Percentiles rank a stretch among this genome's conserved stretches.
Conservation (phyloP, 164 flowering plant genomes). For the Macadamia integrifolia region DNA sequence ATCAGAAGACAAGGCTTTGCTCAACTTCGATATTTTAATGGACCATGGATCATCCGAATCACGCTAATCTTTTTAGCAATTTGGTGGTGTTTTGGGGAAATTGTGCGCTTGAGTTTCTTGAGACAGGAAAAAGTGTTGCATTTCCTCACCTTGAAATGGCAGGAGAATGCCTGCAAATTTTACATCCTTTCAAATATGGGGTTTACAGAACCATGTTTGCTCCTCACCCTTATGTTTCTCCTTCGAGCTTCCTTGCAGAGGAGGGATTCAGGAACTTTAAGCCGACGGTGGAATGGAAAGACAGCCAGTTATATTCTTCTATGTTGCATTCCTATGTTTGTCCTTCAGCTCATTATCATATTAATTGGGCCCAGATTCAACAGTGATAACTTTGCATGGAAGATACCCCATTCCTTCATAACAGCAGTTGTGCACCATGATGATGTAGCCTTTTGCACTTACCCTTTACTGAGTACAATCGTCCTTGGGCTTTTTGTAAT, state of each 20-base stretch:
- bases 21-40: slow-evolving; percentile 73
- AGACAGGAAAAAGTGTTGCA: slow-evolving; percentile 49
- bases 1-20: slow-evolving; percentile 38
- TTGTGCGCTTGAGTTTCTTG: slow-evolving; percentile 56
- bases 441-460: slow-evolving; percentile 58
- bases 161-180: slow-evolving; percentile 72
- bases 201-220: slow-evolving; percentile 92
- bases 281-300: slow-evolving; percentile 66
- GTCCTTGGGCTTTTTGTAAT: slow-evolving; percentile 63
- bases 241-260: slow-evolving; percentile 75
- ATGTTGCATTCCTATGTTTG: slow-evolving; percentile 66
- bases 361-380: slow-evolving; percentile 52
- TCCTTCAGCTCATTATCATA: slow-evolving; percentile 61
- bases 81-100: slow-evolving; percentile 90
- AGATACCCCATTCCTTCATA: slow-evolving; percentile 60
- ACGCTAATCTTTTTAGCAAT: slow-evolving; percentile 51
- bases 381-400: slow-evolving; percentile 18
- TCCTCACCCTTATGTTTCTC: slow-evolving; percentile 69
- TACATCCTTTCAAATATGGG: slow-evolving; percentile 89
- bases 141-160: slow-evolving; percentile 56
- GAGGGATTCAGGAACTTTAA: slow-evolving; percentile 54
- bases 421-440: slow-evolving; percentile 23
- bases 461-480: slow-evolving; percentile 79
- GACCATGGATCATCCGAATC: slow-evolving; percentile 88
- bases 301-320: slow-evolving; percentile 60